phyloP scores from a whole-genome alignment of 108 stramenopile species.

The Schizochytrium sp. region DNA sequence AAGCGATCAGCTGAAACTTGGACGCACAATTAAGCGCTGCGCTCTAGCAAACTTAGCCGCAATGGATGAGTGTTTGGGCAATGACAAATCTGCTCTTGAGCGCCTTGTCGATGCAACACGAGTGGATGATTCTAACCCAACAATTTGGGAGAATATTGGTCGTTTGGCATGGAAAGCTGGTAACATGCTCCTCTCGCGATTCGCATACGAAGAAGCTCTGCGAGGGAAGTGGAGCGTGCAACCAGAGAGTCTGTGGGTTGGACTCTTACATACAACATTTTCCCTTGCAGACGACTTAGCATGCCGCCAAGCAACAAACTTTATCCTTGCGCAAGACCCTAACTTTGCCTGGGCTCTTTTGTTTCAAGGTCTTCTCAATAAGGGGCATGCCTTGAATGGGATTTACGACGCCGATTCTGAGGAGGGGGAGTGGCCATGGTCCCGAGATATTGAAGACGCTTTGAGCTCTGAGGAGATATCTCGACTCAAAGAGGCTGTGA shows the following conservation, averaged over 20 bases:
- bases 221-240: not conserved
- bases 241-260: not conserved
- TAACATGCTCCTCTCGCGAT: not conserved
- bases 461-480: no score
- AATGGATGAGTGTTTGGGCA: not conserved
- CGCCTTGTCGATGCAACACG: not conserved
- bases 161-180: not conserved
- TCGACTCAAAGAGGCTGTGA: no score
- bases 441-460: no score
- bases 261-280: not conserved
- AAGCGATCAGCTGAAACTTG: conserved; percentile 34
- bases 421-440: not conserved
- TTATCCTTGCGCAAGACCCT: not conserved
- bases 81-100: not conserved
- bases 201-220: conserved; percentile 36
- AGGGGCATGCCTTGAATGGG: not conserved
- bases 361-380: not conserved
- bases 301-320: not conserved
- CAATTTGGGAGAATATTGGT: not conserved
- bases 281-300: not conserved
- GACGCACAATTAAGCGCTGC: not conserved
- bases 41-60: conserved; percentile 20
- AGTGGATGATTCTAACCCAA: conserved; percentile 8
- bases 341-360: not conserved
- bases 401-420: not conserved